phyloP scores from a whole-genome alignment of 352 stramenopile genomes.

The Achlya hypogyna region DNA sequence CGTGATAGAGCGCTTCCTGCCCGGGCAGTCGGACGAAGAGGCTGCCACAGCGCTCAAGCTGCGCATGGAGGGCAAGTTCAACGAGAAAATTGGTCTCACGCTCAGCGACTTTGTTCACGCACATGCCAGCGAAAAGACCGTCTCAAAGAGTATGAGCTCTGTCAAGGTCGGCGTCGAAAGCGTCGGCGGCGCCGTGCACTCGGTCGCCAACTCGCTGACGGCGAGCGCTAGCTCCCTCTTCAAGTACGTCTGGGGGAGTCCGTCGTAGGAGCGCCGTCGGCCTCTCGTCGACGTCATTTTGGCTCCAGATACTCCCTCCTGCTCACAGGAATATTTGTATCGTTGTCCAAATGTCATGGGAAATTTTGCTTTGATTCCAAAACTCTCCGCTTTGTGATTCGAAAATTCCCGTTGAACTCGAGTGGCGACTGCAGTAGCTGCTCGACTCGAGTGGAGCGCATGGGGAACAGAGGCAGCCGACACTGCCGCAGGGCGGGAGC shows the following conservation, averaged over 20 bases:
- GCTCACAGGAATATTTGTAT: too few relatives aligned
- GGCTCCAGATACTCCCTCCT: too few relatives aligned
- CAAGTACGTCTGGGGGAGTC: conserved; percentile 79
- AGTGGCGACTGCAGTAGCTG: too few relatives aligned
- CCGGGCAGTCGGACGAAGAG: conserved; percentile 72
- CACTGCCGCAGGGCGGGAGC: too few relatives aligned
- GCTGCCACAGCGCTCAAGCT: conserved; percentile 68
- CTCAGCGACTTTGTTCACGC: conserved; percentile 82
- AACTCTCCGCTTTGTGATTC: too few relatives aligned
- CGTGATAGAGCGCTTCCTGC: conserved; percentile 72
- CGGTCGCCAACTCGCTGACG: conserved; percentile 64
- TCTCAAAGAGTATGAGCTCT: conserved; percentile 75
- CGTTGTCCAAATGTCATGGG: too few relatives aligned
- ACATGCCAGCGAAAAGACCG: conserved; percentile 77
- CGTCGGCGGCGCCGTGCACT: conserved; percentile 62
- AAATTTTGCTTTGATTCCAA: too few relatives aligned
- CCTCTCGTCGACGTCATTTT: too few relatives aligned
- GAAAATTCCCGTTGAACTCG: too few relatives aligned
- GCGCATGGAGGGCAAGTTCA: conserved; percentile 80
- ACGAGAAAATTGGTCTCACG: conserved; percentile 78
- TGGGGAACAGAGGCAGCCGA: too few relatives aligned
- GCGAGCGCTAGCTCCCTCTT: conserved; percentile 72
- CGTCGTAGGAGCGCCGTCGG: too few relatives aligned
- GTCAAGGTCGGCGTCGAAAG: conserved; percentile 75
- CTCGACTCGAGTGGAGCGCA: too few relatives aligned